Base-by-base conservation (phyloP, 768 basidiomycete genomes). In the Trametes cinnabarina region DNA sequence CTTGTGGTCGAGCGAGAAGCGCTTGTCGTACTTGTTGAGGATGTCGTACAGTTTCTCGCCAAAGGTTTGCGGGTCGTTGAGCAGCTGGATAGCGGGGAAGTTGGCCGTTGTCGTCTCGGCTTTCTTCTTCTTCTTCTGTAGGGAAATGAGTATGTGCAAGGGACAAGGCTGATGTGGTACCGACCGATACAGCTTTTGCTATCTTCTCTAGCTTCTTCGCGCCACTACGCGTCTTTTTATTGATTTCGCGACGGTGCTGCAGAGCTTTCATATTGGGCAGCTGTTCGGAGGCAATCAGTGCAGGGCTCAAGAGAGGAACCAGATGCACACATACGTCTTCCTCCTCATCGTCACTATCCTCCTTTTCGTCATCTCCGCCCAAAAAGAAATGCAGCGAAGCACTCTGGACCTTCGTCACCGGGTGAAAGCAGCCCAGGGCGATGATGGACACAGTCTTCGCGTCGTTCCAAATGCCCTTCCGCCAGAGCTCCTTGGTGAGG, bases 301-400 rank as follows among this genome's bases (percentile, higher is more conserved):
- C 37, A 3, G 5, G 12, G 5, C 8, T 8, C 34, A 40, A 28
- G 3, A 32, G 10, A 12, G 5, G 5, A 17, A 26, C 10, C 28
- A 34, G 17, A 10, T 12, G 30, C 30, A 39, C 30, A 57, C 39
- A 14, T 48, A 63, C 47, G 39, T 65, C 66, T 40, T 88, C 87
- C 12, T 79, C 79, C 61, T 90, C 90, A 1, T 87, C 83, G 43
- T 87, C 87, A 42, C 83, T 86, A 58, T 88, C 85, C 39, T 85
- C 86, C 52, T 81, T 80, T 19, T 87, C 86, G 20, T 92, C 86
- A 41, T 92, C 92, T 55, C 81, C 84, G 4, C 92, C 92, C n/a
- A 99, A 83, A 79, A 98, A 99, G 77, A 98, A 99, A 74, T 98
- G 94, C 15, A 95, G 74, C 1, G 94, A 92, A 2, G 94, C 94